Percentiles rank a stretch among this genome's conserved stretches.
Evolutionary conservation across 2,329 filamentous ascomycete species (phyloP).

Genomic region (Aspergillus sp.): DNA sequence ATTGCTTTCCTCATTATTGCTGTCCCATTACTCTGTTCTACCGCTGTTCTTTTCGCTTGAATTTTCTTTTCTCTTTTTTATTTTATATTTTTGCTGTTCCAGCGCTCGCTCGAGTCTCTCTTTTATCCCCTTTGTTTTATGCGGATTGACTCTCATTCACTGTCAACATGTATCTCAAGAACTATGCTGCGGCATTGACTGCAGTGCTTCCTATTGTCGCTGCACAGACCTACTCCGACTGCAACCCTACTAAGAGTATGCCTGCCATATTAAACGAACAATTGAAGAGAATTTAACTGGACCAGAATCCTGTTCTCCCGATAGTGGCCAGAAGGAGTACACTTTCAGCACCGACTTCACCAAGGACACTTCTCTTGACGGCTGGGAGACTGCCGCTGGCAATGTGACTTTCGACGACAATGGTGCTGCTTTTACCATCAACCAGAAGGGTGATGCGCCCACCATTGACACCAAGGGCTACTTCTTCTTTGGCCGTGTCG

Average conservation of each 20-base stretch:
- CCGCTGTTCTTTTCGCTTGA: neutral
- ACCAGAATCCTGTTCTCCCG: constrained; percentile 53
- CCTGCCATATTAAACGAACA: neutral
- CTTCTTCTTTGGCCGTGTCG: constrained; percentile 94
- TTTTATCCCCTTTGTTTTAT: neutral
- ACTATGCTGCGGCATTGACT: constrained; percentile 23
- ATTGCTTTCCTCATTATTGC: neutral
- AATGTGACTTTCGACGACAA: constrained; percentile 58
- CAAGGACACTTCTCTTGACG: constrained; percentile 46
- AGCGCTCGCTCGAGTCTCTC: neutral
- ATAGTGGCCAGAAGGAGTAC: constrained; percentile 58
- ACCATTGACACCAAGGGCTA: constrained; percentile 86
- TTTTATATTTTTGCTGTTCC: neutral
- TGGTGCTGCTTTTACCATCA: constrained; percentile 76
- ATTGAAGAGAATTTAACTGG: neutral
- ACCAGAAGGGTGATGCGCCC: constrained; percentile 71
- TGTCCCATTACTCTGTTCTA: neutral
- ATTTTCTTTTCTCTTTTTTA: neutral
- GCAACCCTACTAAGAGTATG: constrained; percentile 55
- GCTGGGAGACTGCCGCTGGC: constrained; percentile 62
- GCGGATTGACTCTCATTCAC: neutral
- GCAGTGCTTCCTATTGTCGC: constrained; percentile 24
- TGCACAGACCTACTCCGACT: constrained; percentile 69
- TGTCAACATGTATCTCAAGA: constrained; percentile 26
- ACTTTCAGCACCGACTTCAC: constrained; percentile 34